Percentiles rank a stretch among this genome's conserved stretches.
phyloP scores from a whole-genome alignment of 2,329 filamentous ascomycete species.

The Immersiporthe knoxdaviesiana region DNA sequence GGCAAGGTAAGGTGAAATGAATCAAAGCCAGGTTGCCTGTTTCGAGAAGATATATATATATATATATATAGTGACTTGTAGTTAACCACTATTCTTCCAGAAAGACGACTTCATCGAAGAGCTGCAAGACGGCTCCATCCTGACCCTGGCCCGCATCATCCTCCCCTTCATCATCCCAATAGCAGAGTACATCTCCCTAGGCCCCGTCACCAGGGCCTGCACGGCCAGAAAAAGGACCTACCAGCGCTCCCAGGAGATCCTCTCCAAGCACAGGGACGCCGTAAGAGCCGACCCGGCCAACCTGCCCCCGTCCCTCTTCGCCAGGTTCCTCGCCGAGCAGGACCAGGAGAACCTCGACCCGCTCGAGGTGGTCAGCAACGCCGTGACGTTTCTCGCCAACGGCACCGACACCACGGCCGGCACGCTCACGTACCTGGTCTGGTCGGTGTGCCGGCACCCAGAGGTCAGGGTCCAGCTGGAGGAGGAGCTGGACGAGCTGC shows the following conservation, averaged over 20 bases:
- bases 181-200: slow-evolving; percentile 21
- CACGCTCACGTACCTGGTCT: slow-evolving; percentile 53
- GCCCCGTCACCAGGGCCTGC: slow-evolving; percentile 8
- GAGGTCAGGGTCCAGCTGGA: slow-evolving; percentile 40
- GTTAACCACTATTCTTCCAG: no score
- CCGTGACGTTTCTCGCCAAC: slow-evolving; percentile 42
- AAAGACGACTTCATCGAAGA: slow-evolving; percentile 17
- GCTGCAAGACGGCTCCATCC: slow-evolving; percentile 6
- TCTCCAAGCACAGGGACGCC: slow-evolving; percentile 13
- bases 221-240: slow-evolving; percentile 14
- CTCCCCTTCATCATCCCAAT: slow-evolving; percentile 19
- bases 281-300: slow-evolving; percentile 4
- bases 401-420: slow-evolving; percentile 57
- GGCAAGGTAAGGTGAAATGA: slow-evolving; percentile 44
- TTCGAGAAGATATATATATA: neutral
- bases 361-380: slow-evolving; percentile 22
- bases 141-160: slow-evolving; percentile 11
- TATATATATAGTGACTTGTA: no score
- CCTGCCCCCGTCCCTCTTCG: slow-evolving; percentile 14
- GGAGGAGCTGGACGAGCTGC: slow-evolving; percentile 41
- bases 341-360: slow-evolving; percentile 12
- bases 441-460: slow-evolving; percentile 41
- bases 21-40: neutral
- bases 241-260: slow-evolving; percentile 11
- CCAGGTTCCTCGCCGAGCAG: slow-evolving; percentile 7